Percentiles rank a stretch among this genome's conserved stretches.
These are phyloP conservation scores for Pseudogymnoascus pannorum DNA, from an alignment of 2,329 filamentous ascomycete genomes.

Conservation along the genomic window DNA sequence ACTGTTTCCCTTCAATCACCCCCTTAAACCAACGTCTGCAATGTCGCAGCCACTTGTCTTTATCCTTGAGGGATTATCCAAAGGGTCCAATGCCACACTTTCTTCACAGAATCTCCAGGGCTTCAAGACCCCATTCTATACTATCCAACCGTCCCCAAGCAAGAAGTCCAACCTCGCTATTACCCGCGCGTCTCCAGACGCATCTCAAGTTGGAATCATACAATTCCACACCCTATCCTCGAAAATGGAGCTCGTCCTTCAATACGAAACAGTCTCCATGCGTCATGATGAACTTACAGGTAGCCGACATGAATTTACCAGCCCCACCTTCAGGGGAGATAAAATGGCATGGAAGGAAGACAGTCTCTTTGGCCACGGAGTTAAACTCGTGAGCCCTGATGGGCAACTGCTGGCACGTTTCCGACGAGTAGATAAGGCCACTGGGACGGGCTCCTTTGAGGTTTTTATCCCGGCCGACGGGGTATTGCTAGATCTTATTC, in stretches of 20 bases:
- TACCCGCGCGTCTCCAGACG: background rate
- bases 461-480: background rate
- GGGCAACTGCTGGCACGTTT: background rate
- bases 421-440: background rate
- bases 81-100: background rate
- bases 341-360: background rate
- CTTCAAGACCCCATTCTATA: background rate
- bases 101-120: background rate
- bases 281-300: background rate
- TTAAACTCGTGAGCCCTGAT: background rate
- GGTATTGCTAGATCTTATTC: background rate
- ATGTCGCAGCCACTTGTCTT: background rate
- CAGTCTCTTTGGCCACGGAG: background rate
- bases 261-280: background rate
- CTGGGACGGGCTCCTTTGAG: background rate
- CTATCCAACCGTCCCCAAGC: background rate
- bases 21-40: background rate
- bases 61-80: background rate
- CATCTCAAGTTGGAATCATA: background rate
- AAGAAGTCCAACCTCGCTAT: background rate
- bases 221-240: slow-evolving; percentile 1
- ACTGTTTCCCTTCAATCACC: background rate
- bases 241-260: background rate
- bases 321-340: background rate
- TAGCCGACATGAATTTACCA: background rate